These are phyloP conservation scores for Plasmodium vinckei DNA, from an alignment of 169 alveolate genomes.

Conservation along the genomic window DNA sequence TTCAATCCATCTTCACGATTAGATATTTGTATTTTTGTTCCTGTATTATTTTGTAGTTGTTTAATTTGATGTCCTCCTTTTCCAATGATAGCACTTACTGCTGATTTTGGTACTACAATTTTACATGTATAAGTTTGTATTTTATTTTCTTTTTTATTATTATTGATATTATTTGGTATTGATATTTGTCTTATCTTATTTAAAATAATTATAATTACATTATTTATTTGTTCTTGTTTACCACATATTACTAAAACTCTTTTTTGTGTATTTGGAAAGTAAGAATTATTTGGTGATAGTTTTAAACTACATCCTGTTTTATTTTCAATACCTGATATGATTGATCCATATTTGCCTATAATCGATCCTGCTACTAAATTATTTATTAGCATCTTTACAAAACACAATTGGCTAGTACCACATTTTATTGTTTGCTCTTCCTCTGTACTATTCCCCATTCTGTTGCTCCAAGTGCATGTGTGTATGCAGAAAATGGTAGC, in stretches of 20 bases:
- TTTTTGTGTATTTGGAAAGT: slow-evolving; percentile 75
- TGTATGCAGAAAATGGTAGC: not conserved
- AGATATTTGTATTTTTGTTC: slow-evolving; percentile 59
- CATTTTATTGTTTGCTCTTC: slow-evolving; percentile 3
- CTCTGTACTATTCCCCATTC: slow-evolving; percentile 39
- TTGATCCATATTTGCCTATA: slow-evolving; percentile 71
- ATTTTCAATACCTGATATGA: slow-evolving; percentile 63
- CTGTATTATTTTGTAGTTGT: slow-evolving; percentile 62
- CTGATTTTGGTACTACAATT: slow-evolving; percentile 75
- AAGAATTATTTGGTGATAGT: slow-evolving; percentile 58
- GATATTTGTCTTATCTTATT: slow-evolving; percentile 67
- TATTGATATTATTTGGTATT: slow-evolving; percentile 3
- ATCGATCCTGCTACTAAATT: slow-evolving; percentile 75
- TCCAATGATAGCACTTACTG: slow-evolving; percentile 77
- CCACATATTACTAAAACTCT: slow-evolving; percentile 72
- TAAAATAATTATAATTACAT: slow-evolving; percentile 47
- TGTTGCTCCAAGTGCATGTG: not conserved
- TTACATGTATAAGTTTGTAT: slow-evolving; percentile 62
- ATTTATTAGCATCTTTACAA: slow-evolving; percentile 71
- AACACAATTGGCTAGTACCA: slow-evolving; percentile 30
- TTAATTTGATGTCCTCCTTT: slow-evolving; percentile 73
- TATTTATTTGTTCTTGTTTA: slow-evolving; percentile 50
- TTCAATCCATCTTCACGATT: slow-evolving; percentile 69
- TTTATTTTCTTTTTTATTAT: slow-evolving; percentile 19
- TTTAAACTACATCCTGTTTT: slow-evolving; percentile 75